Evolutionary conservation across 305 asterid species (phyloP).

Genomic region (Fraxinus velutina): DNA sequence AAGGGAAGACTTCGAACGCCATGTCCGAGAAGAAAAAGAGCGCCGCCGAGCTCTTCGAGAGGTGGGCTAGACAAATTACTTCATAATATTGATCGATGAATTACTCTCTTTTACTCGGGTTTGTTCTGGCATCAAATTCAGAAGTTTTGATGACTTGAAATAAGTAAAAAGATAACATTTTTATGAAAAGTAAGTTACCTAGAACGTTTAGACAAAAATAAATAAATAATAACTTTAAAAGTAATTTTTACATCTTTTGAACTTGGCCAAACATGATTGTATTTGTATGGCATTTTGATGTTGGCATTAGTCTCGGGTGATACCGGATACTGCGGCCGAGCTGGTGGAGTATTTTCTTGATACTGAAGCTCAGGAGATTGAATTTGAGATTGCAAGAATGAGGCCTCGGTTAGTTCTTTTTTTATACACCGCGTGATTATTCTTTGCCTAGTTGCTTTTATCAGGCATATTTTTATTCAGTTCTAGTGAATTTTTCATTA

Average conservation of each 20-base stretch:
- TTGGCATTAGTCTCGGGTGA: slow-evolving; percentile 55
- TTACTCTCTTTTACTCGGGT: not conserved
- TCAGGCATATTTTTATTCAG: not conserved
- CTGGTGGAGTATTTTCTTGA: slow-evolving; percentile 84
- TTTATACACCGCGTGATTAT: not conserved
- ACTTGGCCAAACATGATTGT: not conserved
- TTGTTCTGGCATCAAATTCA: not conserved
- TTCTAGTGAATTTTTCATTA: not conserved
- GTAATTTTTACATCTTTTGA: not conserved
- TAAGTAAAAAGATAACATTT: not conserved
- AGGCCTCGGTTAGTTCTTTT: slow-evolving; percentile 61
- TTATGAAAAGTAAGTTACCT: not conserved
- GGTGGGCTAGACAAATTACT: slow-evolving; percentile 30
- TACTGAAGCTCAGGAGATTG: slow-evolving; percentile 27
- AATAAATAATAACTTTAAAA: not conserved
- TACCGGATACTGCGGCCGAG: slow-evolving; percentile 55
- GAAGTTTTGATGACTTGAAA: not conserved
- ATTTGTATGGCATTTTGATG: not conserved
- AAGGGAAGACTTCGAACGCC: slow-evolving; percentile 69
- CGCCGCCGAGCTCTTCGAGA: slow-evolving; percentile 58
- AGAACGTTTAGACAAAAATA: not conserved
- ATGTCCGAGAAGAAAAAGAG: slow-evolving; percentile 63
- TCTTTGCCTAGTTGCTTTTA: not conserved
- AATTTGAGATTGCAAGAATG: slow-evolving; percentile 68
- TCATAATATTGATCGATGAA: not conserved